Conservation (phyloP, 2,329 filamentous ascomycete genomes). For the Intubia oerlemansii region DNA sequence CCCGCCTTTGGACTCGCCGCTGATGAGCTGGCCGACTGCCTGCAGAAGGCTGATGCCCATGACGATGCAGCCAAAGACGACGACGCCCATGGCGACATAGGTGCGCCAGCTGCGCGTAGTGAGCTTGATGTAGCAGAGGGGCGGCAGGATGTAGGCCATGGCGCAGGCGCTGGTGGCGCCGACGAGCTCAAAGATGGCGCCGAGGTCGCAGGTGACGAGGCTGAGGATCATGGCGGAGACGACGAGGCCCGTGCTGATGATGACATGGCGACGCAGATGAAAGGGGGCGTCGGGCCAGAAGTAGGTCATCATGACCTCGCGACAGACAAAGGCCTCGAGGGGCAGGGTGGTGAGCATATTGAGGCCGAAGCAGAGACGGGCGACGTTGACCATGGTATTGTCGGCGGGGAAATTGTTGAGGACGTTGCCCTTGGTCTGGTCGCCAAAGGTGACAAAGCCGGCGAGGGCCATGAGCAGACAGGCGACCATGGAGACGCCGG, state of each 20-base stretch:
- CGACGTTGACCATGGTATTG: conserved; percentile 86
- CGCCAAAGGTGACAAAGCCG: conserved; percentile 84
- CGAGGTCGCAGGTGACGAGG: conserved; percentile 78
- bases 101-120: conserved; percentile 58
- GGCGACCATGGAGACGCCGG: conserved; percentile 72
- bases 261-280: conserved; percentile 63
- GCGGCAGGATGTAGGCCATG: conserved; percentile 85
- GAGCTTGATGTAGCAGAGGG: conserved; percentile 85
- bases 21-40: conserved; percentile 45
- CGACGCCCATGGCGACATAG: conserved; percentile 47
- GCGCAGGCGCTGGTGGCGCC: conserved; percentile 88
- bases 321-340: conserved; percentile 90
- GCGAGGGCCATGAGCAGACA: conserved; percentile 74
- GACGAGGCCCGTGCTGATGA: conserved; percentile 73
- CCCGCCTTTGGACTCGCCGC: conserved; percentile 6
- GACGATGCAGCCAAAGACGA: conserved; percentile 58
- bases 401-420: conserved; percentile 91
- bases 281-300: conserved; percentile 48
- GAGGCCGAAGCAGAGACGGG: conserved; percentile 82
- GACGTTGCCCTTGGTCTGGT: conserved; percentile 81
- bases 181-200: conserved; percentile 86
- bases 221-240: conserved; percentile 54
- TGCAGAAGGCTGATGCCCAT: conserved; percentile 65
- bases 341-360: conserved; percentile 98
- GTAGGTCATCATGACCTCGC: conserved; percentile 89